Conservation (phyloP, 768 basidiomycete genomes). For the Rhizopogon sp. region DNA sequence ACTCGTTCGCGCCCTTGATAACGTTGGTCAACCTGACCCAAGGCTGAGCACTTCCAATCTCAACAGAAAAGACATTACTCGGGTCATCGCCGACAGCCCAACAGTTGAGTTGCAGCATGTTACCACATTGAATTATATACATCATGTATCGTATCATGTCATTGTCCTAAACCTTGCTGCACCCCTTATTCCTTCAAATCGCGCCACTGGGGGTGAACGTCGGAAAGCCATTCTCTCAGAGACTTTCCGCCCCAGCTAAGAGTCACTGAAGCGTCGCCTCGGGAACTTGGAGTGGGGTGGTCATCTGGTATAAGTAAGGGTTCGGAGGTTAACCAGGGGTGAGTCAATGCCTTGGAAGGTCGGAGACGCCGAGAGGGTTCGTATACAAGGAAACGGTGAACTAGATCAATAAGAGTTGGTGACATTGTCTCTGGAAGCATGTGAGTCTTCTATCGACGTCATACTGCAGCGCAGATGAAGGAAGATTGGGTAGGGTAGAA, state of each 20-base stretch:
- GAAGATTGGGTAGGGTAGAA: conserved; percentile 56
- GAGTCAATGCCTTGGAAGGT: conserved; percentile 45
- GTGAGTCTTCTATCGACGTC: conserved; percentile 8
- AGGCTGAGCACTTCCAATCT: too few species aligned
- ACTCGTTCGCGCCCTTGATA: too few species aligned
- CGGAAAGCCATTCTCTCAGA: conserved; percentile 18
- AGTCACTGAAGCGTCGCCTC: background rate
- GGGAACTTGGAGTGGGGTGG: conserved; percentile 4
- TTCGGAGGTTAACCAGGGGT: conserved; percentile 50
- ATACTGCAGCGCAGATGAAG: conserved; percentile 19
- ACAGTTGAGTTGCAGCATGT: too few species aligned
- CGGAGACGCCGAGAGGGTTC: conserved; percentile 45
- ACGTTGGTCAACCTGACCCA: too few species aligned
- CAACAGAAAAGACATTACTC: too few species aligned
- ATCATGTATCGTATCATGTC: background rate
- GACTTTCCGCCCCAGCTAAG: conserved; percentile 17
- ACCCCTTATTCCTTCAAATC: background rate
- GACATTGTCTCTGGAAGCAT: conserved; percentile 1
- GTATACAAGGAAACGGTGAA: conserved; percentile 57
- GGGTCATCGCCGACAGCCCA: too few species aligned
- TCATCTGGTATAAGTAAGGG: conserved; percentile 40
- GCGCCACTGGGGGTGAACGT: conserved; percentile 6
- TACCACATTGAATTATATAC: background rate
- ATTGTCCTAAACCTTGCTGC: too few species aligned
- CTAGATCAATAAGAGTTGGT: conserved; percentile 43